Evolutionary conservation across 2,329 filamentous ascomycete species (phyloP).

Genomic region (Colletotrichum theobromicola): DNA sequence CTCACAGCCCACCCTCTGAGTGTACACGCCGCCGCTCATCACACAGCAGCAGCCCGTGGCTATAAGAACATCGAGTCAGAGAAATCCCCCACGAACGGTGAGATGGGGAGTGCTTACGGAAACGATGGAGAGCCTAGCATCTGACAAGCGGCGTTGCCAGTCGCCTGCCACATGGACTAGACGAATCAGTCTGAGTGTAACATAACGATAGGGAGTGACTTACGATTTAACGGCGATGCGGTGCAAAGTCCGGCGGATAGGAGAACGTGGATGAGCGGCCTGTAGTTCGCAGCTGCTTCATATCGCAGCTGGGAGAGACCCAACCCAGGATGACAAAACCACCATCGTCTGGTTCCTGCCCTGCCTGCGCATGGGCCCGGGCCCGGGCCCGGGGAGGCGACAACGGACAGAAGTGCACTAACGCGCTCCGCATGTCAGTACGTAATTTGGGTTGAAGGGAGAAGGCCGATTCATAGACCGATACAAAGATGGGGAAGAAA

Average conservation of each 20-base stretch:
- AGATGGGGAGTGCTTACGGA: not conserved
- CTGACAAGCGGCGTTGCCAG: accelerated
- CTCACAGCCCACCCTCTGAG: not conserved
- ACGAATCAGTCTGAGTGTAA: not conserved
- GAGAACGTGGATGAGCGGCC: not conserved
- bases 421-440: too few relatives aligned
- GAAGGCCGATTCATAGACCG: not conserved
- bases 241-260: not conserved
- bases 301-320: not conserved
- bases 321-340: not conserved
- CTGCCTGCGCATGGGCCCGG: too few relatives aligned
- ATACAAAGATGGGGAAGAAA: not conserved
- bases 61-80: not conserved
- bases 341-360: not conserved
- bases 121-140: not conserved
- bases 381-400: not conserved
- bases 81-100: not conserved
- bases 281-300: not conserved
- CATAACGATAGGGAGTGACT: not conserved
- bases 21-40: not conserved
- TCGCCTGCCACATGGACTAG: not conserved
- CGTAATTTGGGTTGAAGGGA: too few relatives aligned
- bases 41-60: not conserved
- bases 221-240: not conserved
- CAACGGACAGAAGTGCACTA: too few relatives aligned